Evolutionary conservation across 208 protist species (phyloP).

Genomic region (Crithidia bombi): DNA sequence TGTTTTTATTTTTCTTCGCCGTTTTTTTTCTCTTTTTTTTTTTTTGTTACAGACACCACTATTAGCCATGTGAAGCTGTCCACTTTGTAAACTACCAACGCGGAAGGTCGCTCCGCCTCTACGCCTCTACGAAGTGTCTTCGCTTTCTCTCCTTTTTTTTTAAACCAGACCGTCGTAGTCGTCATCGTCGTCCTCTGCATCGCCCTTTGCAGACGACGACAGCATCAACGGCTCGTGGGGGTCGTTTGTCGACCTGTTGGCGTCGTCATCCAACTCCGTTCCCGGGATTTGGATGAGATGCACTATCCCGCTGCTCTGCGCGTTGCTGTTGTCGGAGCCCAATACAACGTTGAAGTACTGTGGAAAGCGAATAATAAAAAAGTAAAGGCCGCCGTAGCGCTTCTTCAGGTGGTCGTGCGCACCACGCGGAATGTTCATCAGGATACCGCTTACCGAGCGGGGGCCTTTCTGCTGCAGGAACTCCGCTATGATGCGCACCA

Average conservation of each 20-base stretch:
- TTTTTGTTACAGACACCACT: no score
- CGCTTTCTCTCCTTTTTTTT: neutral
- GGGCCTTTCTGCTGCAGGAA: slow-evolving; percentile 63
- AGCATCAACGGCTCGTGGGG: slow-evolving; percentile 19
- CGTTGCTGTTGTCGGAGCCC: slow-evolving; percentile 62
- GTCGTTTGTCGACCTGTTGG: slow-evolving; percentile 9
- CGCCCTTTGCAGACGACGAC: slow-evolving; percentile 9
- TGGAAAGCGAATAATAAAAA: slow-evolving; percentile 72
- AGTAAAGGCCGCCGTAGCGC: slow-evolving; percentile 79
- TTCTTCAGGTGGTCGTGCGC: slow-evolving; percentile 79
- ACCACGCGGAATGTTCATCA: slow-evolving; percentile 71
- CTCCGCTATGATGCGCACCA: slow-evolving; percentile 80
- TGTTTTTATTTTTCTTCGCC: no score
- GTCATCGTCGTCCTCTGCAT: slow-evolving; percentile 30
- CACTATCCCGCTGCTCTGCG: slow-evolving; percentile 66
- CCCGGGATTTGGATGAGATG: slow-evolving; percentile 78
- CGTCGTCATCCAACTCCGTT: slow-evolving; percentile 18
- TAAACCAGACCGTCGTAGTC: slow-evolving; percentile 33
- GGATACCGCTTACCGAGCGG: slow-evolving; percentile 45
- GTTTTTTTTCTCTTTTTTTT: no score
- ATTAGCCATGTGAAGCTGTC: no score
- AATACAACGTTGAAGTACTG: slow-evolving; percentile 89
- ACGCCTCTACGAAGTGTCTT: no score
- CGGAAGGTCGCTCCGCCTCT: no score
- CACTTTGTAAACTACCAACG: no score